phyloP scores from a whole-genome alignment of 2,329 filamentous ascomycete genomes.

The Cordyceps pruinosa region DNA sequence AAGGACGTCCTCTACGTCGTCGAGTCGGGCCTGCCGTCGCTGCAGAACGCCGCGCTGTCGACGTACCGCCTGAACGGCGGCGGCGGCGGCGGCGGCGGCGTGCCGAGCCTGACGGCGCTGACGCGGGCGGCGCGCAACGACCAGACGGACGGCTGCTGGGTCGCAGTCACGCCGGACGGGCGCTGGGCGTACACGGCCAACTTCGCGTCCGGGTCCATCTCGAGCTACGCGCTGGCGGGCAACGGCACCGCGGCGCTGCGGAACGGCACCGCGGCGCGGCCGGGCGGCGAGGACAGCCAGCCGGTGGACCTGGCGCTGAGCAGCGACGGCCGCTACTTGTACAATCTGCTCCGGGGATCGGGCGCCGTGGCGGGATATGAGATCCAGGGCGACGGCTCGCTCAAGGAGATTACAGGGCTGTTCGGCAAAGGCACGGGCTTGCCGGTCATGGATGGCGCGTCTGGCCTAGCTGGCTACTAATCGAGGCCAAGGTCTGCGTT shows the following conservation, averaged over 20 bases:
- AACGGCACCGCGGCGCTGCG: conserved; percentile 15
- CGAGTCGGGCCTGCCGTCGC: conserved; percentile 14
- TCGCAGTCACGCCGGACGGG: conserved; percentile 17
- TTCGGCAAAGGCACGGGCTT: conserved; percentile 15
- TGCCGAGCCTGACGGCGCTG: conserved; percentile 13
- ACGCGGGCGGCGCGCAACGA: conserved; percentile 15
- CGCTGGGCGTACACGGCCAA: conserved; percentile 17
- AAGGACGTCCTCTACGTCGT: conserved; percentile 14
- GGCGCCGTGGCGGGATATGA: conserved; percentile 16
- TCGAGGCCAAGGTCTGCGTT: too few species aligned
- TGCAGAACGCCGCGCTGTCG: conserved; percentile 14
- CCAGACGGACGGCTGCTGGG: conserved; percentile 18
- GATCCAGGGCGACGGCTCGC: conserved; percentile 17
- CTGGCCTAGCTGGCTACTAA: conserved; percentile 14
- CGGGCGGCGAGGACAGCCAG: conserved; percentile 14
- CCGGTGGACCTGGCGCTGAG: conserved; percentile 18
- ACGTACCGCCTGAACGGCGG: conserved; percentile 16
- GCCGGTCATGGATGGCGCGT: conserved; percentile 13
- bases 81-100: neutral
- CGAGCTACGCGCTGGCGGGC: conserved; percentile 14
- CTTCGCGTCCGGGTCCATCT: conserved; percentile 18
- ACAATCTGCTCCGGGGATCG: conserved; percentile 18
- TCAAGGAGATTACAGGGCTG: conserved; percentile 15
- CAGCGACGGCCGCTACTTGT: conserved; percentile 16
- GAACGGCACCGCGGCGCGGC: conserved; percentile 15